A percentile compares a stretch with the other conserved stretches of the same genome.
phyloP scores from a whole-genome alignment of 1,284 basidiomycete species.

The Puccinia horiana region DNA sequence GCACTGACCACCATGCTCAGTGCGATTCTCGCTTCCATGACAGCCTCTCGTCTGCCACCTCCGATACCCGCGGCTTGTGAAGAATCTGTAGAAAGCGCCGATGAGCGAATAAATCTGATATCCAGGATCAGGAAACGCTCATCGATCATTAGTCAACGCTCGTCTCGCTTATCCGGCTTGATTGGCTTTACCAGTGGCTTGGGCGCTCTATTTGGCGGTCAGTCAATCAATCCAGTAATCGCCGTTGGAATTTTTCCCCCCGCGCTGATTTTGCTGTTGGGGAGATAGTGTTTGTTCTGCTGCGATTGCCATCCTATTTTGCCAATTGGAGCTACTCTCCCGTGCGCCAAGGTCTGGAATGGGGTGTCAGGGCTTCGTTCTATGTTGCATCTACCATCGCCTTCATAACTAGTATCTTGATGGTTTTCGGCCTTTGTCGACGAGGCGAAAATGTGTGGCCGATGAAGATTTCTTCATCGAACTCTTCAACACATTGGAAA shows the following conservation, averaged over 20 bases:
- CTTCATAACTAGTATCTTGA: conserved; percentile 1
- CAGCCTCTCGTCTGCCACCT: neutral
- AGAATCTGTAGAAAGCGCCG: neutral
- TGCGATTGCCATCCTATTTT: conserved; percentile 19
- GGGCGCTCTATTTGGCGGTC: conserved; percentile 31
- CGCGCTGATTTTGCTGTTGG: neutral
- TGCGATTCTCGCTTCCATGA: conserved; percentile 21
- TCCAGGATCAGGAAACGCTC: conserved; percentile 8
- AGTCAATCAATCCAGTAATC: neutral
- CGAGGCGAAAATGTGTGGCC: conserved; percentile 15
- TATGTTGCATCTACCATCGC: conserved; percentile 27
- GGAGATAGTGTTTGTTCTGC: conserved; percentile 16
- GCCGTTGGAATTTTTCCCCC: neutral
- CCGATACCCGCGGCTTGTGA: neutral
- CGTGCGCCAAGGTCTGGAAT: neutral
- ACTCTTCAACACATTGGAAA: neutral
- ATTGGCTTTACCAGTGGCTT: conserved; percentile 25
- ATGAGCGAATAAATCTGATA: neutral
- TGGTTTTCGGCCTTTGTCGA: conserved; percentile 28
- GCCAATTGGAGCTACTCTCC: neutral
- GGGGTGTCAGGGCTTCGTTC: neutral
- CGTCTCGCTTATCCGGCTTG: conserved; percentile 9
- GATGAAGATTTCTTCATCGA: neutral
- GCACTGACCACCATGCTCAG: conserved; percentile 35
- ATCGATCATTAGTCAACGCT: conserved; percentile 4